A percentile compares a stretch with the other conserved stretches of the same genome.
phyloP scores from a whole-genome alignment of 441 rosid species.

The Brassica hybrid region DNA sequence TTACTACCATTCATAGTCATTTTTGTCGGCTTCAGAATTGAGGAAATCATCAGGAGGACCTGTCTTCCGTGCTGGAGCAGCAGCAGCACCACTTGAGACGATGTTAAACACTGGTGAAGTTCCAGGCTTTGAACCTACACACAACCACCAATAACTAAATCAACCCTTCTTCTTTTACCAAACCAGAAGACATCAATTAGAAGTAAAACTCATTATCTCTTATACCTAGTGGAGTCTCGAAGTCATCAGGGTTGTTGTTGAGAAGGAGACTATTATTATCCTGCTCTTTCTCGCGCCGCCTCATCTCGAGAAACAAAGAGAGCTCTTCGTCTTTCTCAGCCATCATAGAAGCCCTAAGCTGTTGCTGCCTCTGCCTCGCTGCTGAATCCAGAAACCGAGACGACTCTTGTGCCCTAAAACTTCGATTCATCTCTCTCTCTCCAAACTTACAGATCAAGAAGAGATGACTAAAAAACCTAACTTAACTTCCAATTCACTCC shows the following conservation, averaged over 20 bases:
- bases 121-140: slow-evolving; percentile 80
- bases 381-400: slow-evolving; percentile 48
- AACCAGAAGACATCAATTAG: not conserved
- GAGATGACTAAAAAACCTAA: slow-evolving; percentile 33
- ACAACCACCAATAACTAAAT: too few relatives aligned
- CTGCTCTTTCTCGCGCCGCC: slow-evolving; percentile 87
- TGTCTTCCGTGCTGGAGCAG: slow-evolving; percentile 55
- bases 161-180: too few relatives aligned
- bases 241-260: slow-evolving; percentile 62
- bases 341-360: slow-evolving; percentile 71
- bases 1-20: slow-evolving; percentile 89
- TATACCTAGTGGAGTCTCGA: slow-evolving; percentile 70
- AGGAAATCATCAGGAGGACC: slow-evolving; percentile 88
- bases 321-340: slow-evolving; percentile 94
- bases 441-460: slow-evolving; percentile 47
- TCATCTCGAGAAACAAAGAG: slow-evolving; percentile 91
- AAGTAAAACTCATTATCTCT: too few relatives aligned
- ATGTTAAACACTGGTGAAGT: slow-evolving; percentile 80
- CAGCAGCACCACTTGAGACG: slow-evolving; percentile 54
- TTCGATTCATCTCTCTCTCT: slow-evolving; percentile 66
- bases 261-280: slow-evolving; percentile 52
- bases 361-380: slow-evolving; percentile 50
- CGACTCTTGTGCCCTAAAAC: slow-evolving; percentile 84
- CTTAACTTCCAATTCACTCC: slow-evolving; percentile 52
- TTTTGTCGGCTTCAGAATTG: slow-evolving; percentile 86